phyloP scores from a whole-genome alignment of 306 rosid species.

The Prunus davidiana region DNA sequence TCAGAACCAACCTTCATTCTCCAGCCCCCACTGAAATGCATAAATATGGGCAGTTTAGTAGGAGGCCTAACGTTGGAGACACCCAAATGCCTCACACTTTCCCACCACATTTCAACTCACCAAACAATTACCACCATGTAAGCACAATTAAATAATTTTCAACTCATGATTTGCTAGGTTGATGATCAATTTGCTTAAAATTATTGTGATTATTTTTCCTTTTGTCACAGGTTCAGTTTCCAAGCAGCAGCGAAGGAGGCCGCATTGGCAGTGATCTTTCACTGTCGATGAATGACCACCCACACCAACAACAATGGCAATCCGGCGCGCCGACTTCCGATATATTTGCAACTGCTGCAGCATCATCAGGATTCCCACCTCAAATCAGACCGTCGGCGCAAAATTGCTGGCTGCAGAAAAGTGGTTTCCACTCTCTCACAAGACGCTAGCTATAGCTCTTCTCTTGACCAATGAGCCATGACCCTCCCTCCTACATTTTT shows the following conservation, averaged over 20 bases:
- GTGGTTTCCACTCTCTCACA: slow-evolving; percentile 58
- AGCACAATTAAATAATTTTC: slow-evolving; percentile 1
- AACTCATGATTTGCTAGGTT: not conserved
- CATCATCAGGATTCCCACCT: slow-evolving; percentile 99
- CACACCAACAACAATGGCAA: slow-evolving; percentile 49
- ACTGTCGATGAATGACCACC: slow-evolving; percentile 44
- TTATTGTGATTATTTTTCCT: not conserved
- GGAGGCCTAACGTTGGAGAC: slow-evolving; percentile 27
- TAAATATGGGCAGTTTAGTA: slow-evolving; percentile 50
- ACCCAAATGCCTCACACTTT: slow-evolving; percentile 43
- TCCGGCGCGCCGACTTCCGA: slow-evolving; percentile 34
- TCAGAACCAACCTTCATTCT: slow-evolving; percentile 40
- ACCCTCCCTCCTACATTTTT: not conserved
- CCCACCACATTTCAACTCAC: slow-evolving; percentile 37
- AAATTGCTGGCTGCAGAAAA: slow-evolving; percentile 60
- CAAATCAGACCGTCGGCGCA: slow-evolving; percentile 48
- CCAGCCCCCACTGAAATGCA: slow-evolving; percentile 46
- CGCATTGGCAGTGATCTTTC: slow-evolving; percentile 60
- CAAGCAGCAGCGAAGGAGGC: slow-evolving; percentile 64
- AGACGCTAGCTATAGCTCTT: slow-evolving; percentile 6
- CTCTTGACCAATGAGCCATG: not conserved
- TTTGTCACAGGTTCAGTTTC: slow-evolving; percentile 34
- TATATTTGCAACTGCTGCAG: slow-evolving; percentile 83
- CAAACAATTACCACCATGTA: slow-evolving; percentile 60
- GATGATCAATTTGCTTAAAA: not conserved